Evolutionary conservation across 768 basidiomycete species (phyloP), one percentile per base, ranked within the genome.

Genomic region (Phaeolepiota aurea): DNA sequence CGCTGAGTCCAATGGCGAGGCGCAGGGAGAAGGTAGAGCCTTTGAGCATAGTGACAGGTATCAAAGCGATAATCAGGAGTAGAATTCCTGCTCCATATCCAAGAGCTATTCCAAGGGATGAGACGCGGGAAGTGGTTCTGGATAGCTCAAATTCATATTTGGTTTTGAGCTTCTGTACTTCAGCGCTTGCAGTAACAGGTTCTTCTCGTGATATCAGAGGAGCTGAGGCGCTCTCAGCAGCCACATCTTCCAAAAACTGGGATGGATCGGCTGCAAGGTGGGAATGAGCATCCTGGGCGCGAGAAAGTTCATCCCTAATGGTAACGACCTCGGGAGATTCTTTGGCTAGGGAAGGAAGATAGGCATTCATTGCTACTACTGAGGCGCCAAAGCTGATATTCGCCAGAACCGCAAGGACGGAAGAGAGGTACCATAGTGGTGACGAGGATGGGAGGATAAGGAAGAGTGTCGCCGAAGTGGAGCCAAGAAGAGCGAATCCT

Each of bases 351-450:
- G 64, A 63, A 0, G 87, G 89, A 3, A 94, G 74, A 57, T 94
- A 94, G 0, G 89, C 76, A 54, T 97, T 97, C 71, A 89, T 77
- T 14, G 90, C 91, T 3, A 97, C 93, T 7, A 82, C 68, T 3
- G 83, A 86, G 0, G 82, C 84, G 1, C 91, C 87, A 48, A 96
- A 96, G 2, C 80, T 77, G 10, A 91, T 81, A 53, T 93, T 94
- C 5, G 91, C 85, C 4, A 73, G 61, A 33, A 87, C 72, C 0
- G 86, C 82, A 2, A 96, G 66, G 0, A 83, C 51, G 0, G 86
- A 79, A 0, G 74, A 75, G 3, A 86, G 50, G 1, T 71, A 65
- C 82, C 91, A 92, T 3, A 86, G 39, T 0, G 76, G 64, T 0
- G 85, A 86, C 0, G 77, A 62, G 0, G 87, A 86, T 0, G 89